A percentile compares a stretch with the other conserved stretches of the same genome.
Evolutionary conservation across 139 green algal species (phyloP).

Genomic region (Axilococcus clingmanii): DNA sequence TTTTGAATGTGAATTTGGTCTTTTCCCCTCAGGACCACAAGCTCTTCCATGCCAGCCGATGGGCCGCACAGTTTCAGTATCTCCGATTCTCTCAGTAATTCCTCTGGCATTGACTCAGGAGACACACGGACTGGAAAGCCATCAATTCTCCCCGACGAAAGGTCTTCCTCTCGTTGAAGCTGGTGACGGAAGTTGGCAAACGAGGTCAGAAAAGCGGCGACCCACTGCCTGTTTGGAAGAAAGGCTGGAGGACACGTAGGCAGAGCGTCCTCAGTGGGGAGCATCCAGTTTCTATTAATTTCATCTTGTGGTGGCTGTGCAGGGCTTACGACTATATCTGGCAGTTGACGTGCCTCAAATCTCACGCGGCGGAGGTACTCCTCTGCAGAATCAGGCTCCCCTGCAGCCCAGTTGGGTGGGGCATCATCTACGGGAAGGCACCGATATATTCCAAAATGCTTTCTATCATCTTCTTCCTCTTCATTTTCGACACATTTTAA

Average conservation of each 20-base stretch:
- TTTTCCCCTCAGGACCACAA: conserved; percentile 10
- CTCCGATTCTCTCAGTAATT: not conserved
- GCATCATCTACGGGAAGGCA: conserved; percentile 48
- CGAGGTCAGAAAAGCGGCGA: no score
- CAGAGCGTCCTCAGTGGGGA: not conserved
- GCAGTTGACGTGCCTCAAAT: conserved; percentile 28
- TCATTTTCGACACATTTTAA: no score
- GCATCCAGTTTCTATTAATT: not conserved
- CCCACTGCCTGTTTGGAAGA: not conserved
- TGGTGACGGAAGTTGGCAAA: no score
- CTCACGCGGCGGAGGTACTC: conserved; percentile 50
- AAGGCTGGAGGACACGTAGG: not conserved
- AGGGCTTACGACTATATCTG: conserved; percentile 17
- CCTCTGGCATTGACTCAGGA: not conserved
- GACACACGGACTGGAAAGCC: no score
- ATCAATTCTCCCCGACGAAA: no score
- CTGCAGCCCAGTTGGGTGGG: conserved; percentile 37
- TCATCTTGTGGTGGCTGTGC: conserved; percentile 5
- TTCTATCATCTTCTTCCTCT: conserved; percentile 41
- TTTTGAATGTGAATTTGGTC: conserved; percentile 13
- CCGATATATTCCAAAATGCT: conserved; percentile 55
- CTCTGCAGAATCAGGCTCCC: conserved; percentile 30
- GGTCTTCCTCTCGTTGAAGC: no score
- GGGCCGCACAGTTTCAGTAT: not conserved
- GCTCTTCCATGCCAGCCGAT: conserved; percentile 9